phyloP scores from a whole-genome alignment of 2,329 filamentous ascomycete genomes.

The Periconia macrospinosa region DNA sequence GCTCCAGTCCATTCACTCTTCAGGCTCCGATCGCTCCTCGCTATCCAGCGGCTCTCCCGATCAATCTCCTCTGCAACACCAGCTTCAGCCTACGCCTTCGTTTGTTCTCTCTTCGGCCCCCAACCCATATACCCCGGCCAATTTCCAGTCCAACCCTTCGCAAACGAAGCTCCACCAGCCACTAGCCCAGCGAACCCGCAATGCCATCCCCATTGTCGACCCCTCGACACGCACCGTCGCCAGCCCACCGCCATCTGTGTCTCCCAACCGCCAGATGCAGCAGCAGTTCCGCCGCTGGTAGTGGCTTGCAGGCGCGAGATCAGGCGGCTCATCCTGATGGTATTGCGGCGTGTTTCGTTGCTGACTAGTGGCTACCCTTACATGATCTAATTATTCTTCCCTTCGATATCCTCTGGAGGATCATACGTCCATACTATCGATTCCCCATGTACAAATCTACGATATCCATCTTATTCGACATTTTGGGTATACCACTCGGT shows the following conservation, averaged over 20 bases:
- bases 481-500: constrained; percentile 45
- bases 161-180: constrained; percentile 88
- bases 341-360: constrained; percentile 42
- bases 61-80: constrained; percentile 86
- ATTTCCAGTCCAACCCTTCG: constrained; percentile 60
- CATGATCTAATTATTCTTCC: constrained; percentile 38
- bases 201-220: constrained; percentile 97
- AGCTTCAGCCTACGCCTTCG: constrained; percentile 69
- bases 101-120: constrained; percentile 69
- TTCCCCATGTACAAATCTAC: constrained; percentile 48
- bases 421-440: constrained; percentile 43
- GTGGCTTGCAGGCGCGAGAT: constrained; percentile 36
- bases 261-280: constrained; percentile 64
- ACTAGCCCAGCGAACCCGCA: constrained; percentile 83
- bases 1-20: constrained; percentile 89
- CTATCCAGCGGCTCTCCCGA: constrained; percentile 93
- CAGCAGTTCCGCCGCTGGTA: constrained; percentile 58
- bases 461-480: constrained; percentile 44
- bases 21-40: constrained; percentile 88
- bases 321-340: constrained; percentile 30
- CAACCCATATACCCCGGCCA: constrained; percentile 59
- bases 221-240: constrained; percentile 88
- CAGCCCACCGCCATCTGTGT: constrained; percentile 78
- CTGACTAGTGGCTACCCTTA: constrained; percentile 43
- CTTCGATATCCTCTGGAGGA: constrained; percentile 44